Conservation (phyloP, 306 rosid genomes). For the Fragaria vesca region DNA sequence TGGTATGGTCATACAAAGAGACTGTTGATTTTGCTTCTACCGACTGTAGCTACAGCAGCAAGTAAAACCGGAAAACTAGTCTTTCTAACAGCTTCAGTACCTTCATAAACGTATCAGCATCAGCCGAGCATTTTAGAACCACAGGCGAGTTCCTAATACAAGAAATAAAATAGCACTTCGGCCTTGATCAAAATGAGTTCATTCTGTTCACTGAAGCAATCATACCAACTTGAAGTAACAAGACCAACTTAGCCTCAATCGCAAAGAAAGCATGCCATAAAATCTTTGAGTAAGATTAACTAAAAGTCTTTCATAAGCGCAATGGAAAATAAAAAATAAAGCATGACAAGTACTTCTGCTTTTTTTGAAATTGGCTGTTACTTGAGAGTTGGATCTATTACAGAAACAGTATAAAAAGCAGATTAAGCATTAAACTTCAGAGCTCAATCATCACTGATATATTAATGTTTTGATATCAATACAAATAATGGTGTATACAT, state of each 20-base stretch:
- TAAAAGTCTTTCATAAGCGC: not conserved
- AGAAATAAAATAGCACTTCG: too few species aligned
- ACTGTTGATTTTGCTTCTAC: too few species aligned
- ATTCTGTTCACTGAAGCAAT: too few species aligned
- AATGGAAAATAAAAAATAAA: not conserved
- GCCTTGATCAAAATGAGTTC: too few species aligned
- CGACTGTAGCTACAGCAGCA: too few species aligned
- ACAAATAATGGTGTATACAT: slow-evolving; percentile 25
- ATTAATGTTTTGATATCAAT: slow-evolving; percentile 10
- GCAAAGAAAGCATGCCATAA: not conserved
- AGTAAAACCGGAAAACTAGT: too few species aligned
- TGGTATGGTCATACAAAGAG: too few species aligned
- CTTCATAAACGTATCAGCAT: too few species aligned
- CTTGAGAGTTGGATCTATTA: not conserved
- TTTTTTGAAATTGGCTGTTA: not conserved
- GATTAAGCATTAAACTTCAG: slow-evolving; percentile 6
- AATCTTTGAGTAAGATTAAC: not conserved
- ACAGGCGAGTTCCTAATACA: too few species aligned
- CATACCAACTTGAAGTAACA: too few species aligned
- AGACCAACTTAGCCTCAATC: not conserved
- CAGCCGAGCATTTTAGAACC: too few species aligned
- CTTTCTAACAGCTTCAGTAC: too few species aligned
- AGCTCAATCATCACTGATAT: slow-evolving; percentile 28
- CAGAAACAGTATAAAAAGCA: not conserved
- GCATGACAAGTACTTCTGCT: not conserved